Evolutionary conservation across 1,284 basidiomycete genomes (phyloP), one percentile per base, ranked within the genome.

Genomic region (Clitocybe nebularis): DNA sequence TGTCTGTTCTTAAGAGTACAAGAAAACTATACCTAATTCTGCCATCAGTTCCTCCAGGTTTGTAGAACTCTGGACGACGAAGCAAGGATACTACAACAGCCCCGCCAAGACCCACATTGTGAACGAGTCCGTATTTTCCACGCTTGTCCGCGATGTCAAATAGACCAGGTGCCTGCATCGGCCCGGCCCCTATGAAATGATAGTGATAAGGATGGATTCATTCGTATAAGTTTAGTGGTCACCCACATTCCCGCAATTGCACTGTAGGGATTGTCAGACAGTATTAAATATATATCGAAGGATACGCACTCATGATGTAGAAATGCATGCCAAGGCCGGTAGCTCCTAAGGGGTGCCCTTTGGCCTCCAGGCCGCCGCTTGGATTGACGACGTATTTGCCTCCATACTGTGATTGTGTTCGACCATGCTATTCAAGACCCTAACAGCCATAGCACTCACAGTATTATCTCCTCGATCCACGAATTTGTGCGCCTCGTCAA

Each of bases 341-440:
- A 1, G 89, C 90, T 30, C 90, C 89, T 14, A 92, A 71, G 2
- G 89, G 89, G 59, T 89, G 85, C 1, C 90, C 90, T 59, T 92
- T 93, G 23, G 87, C 86, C 59, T 93, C 89, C 22, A 93, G 73
- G 0, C 90, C 90, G 24, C 90, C 90, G 42, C 83, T 85, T 0
- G 91, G 89, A 56, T 93, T 93, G 38, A 93, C 65, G n/a, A 93
- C 87, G 50, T 79, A 93, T 61, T 90, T 89, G 9, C 89, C 89
- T 21, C 88, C 88, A 48, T 89, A 89, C 78, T 86, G 45, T 5
- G 43, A 14, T 11, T 17, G 36, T 20, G n/a, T n/a, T n/a, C n/a
- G n/a, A n/a, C n/a, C n/a, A n/a, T n/a, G n/a, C n/a, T n/a, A n/a
- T n/a, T n/a, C n/a, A n/a, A n/a, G n/a, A n/a, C n/a, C n/a, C n/a